Base-by-base conservation (phyloP, 352 stramenopile genomes). In the Phytopythium aichiense region DNA sequence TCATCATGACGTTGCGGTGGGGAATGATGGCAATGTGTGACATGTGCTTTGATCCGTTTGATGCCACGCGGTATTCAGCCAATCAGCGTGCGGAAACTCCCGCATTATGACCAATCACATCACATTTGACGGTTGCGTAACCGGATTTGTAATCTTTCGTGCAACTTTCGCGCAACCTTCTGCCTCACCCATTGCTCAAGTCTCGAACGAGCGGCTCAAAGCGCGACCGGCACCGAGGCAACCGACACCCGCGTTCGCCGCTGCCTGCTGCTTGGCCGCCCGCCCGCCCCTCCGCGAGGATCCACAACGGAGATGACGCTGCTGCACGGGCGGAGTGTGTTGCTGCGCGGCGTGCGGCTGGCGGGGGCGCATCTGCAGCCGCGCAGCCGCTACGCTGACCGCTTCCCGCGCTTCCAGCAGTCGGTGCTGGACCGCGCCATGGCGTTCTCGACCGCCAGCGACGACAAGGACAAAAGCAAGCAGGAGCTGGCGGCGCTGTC, bases 321-420 rank as follows among this genome's bases (percentile, higher is more conserved):
- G 64, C 59, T 85, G 40, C 72, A 79, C 45, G 66, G 66, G 0
- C 71, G 72, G 43, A 81, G 69, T 63, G 63, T 80, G 54, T 63
- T 81, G 58, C 54, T 80, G 63, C 69, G 71, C 60, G 64, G 68
- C 56, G 64, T 72, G 66, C 68, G 71, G 52, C 66, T 61, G 16
- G 63, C 79, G 23, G 52, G 63, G 18, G 63, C 62, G 28, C 69
- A 25, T 16, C 48, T 52, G 12, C 23, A 54, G 48, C 16, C 48
- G 15, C 48, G 48, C 48, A 71, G 37, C 40, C 57, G 2, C 43
- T 48, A 15, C 52, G 13, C 16, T 45, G 55, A 9, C 55, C 31
- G 18, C 55, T 56, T 30, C 48, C 66, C 48, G 52, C 33, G 16
- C 33, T 68, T 33, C 48, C 63, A 40, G 65, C 58, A 7, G 52